Evolutionary conservation across 23 red algal species (phyloP), one percentile per base, ranked within the genome.

Genomic region (Gracilaria gracilis): DNA sequence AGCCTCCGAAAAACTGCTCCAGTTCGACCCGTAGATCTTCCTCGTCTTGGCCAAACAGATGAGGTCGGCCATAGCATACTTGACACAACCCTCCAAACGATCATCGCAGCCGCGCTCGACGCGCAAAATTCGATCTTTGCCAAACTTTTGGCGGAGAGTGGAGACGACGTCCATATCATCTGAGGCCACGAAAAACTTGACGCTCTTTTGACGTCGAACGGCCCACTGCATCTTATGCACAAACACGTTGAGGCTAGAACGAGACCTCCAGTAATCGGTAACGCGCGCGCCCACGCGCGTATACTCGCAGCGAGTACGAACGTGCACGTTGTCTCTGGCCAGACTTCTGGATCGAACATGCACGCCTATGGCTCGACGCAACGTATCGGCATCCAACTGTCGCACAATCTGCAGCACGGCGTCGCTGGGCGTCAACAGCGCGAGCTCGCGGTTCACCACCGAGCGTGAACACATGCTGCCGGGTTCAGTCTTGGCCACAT

Each of bases 341-440:
- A 93, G 67, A 21, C 78, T 67, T 23, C 80, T 61, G n/a, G 80
- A 93, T n/a, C 90, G 79, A 20, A 93, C 61, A 46, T 93, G 90
- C 8, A 93, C 71, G 21, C 90, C 90, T 29, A 86, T 66, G 12
- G 69, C 71, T 23, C 66, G 21, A 20, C 64, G 23, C 14, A 92
- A 35, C 32, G 15, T 23, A 21, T 49, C 39, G 9, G 36, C 14
- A 42, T 84, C 42, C 29, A 84, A 21, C 33, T 64, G 67, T 0
- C 9, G 29, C 25, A 84, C 69, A 23, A 86, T 83, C 3, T 57
- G 48, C 31, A 67, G 3, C 1, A 93, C 90, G 59, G 14, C 70
- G 14, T 14, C 20, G 12, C 58, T 75, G 33, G 90, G 90, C 40
- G 23, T 4, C 29, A 93, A 42, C 16, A 50, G 44, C 28, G 9